Conservation (phyloP, 257 asterid species). For the Verbascum thapsus region DNA sequence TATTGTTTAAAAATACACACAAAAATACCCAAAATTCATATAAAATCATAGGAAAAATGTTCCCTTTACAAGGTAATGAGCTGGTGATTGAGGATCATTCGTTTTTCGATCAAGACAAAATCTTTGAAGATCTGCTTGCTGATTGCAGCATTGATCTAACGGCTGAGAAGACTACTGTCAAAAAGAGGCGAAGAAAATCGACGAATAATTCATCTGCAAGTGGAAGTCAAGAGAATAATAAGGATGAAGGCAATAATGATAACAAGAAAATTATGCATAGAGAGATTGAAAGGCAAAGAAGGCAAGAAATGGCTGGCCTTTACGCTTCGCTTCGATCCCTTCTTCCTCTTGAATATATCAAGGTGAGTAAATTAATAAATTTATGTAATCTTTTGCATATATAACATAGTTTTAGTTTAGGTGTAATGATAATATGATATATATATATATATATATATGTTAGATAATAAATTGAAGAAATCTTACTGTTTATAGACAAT, state of each 20-base stretch:
- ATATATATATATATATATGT: not conserved
- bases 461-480: too few relatives aligned
- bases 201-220: not conserved
- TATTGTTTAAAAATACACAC: too few relatives aligned
- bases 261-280: too few relatives aligned
- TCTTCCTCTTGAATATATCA: slow-evolving; percentile 48
- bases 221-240: not conserved
- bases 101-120: slow-evolving; percentile 16
- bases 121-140: slow-evolving; percentile 26
- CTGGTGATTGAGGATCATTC: slow-evolving; percentile 17
- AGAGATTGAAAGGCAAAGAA: too few relatives aligned
- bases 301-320: too few relatives aligned
- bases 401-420: too few relatives aligned
- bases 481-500: too few relatives aligned
- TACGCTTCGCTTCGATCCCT: too few relatives aligned
- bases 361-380: slow-evolving; percentile 34
- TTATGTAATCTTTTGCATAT: too few relatives aligned
- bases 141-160: not conserved
- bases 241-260: not conserved
- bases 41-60: not conserved
- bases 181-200: slow-evolving; percentile 12
- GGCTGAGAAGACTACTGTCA: not conserved
- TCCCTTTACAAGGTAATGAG: slow-evolving; percentile 23
- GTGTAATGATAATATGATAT: too few relatives aligned
- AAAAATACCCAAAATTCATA: too few relatives aligned